Base-by-base conservation (phyloP, 768 basidiomycete species). In the Auriscalpium microsporum region DNA sequence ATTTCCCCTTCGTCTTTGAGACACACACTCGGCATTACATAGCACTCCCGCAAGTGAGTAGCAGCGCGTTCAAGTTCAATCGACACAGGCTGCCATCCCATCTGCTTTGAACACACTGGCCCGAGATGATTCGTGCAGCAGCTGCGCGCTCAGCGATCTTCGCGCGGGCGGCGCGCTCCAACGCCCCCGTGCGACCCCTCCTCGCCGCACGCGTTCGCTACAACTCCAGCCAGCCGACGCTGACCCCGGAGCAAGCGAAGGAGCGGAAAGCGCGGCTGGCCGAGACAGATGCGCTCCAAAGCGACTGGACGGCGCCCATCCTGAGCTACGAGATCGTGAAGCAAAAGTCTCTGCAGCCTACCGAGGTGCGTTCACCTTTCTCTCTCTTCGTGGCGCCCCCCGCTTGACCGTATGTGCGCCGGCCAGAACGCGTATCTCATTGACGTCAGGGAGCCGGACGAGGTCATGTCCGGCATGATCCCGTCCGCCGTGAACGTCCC, bases 271-370 rank as follows among this genome's bases (percentile, higher is more conserved):
- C 61, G 21, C 58, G 66, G 14, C 71, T 79, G 54, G 72, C 74
- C 58, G 64, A 73, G 56, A 67, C 69, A 34, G 67, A 75, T 51
- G 66, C 69, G 23, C 55, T 75, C 19, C 83, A 82, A 64, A 73
- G 78, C 59, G 88, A 91, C 61, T 95, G 93, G 93, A 82, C 80
- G 61, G 78, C 83, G 14, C 82, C 79, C 44, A 73, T 82, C 21
- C 70, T 96, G 52, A 75, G 78, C 1, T 97, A 95, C 66, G 86
- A 87, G 36, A 81, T 91, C 59, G 71, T 98, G 35, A 87, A 95
- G 64, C 84, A 85, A 2, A 81, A 78, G 60, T 92, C 91, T 0
- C 69, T 83, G 62, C 84, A 81, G 62, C 95, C 95, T 4, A 80
- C 82, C 53, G 69, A 77, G 2, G 89, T 89, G 62, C 40, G 69